phyloP scores from a whole-genome alignment of 352 stramenopile genomes.

The Globisporangium acanthophoron region DNA sequence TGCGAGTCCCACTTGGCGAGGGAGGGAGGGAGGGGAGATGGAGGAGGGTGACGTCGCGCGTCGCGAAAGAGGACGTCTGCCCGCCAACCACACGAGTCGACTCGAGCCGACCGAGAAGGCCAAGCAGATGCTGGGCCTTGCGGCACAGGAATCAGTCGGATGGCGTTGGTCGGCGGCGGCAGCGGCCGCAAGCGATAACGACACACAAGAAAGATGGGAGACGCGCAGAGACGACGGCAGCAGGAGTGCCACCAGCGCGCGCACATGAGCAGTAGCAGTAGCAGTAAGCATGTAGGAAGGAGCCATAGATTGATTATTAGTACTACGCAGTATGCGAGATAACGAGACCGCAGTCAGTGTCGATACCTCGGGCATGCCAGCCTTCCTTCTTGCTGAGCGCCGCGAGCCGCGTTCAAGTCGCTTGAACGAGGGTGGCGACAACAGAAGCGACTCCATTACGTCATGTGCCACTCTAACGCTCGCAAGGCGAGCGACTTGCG shows the following conservation, averaged over 20 bases:
- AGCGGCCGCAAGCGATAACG: too few species aligned
- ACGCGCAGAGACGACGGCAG: too few species aligned
- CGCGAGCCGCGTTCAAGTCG: not conserved
- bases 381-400: not conserved
- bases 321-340: not conserved
- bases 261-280: not conserved
- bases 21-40: not conserved
- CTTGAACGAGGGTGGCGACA: not conserved
- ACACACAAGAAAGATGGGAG: too few species aligned
- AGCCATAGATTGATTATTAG: not conserved
- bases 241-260: too few species aligned
- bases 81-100: not conserved
- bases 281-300: not conserved
- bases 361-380: not conserved
- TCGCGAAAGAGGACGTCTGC: too few species aligned
- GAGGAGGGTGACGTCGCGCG: too few species aligned
- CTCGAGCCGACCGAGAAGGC: too few species aligned
- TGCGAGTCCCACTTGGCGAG: not conserved
- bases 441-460: not conserved
- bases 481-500: too few species aligned
- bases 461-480: not conserved
- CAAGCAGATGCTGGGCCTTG: too few species aligned
- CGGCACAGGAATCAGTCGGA: too few species aligned
- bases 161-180: too few species aligned
- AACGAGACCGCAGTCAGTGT: not conserved